Percentiles rank a stretch among this genome's conserved stretches.
phyloP scores from a whole-genome alignment of 257 asterid species.

The Eustoma russellianum region DNA sequence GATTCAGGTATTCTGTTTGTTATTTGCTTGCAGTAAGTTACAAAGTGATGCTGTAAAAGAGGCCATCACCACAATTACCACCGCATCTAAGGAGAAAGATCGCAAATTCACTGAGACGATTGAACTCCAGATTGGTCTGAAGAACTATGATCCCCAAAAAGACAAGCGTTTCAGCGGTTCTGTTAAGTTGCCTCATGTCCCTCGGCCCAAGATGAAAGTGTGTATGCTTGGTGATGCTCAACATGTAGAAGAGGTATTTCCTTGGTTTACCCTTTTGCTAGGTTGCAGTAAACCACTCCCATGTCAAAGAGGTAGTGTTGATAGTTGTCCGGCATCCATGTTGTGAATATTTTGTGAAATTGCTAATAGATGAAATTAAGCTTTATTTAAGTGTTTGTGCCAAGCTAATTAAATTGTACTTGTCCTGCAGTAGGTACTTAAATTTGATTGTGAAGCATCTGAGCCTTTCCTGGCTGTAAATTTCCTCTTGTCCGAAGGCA shows the following conservation, averaged over 20 bases:
- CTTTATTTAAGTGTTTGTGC: background rate
- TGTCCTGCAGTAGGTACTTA: too few relatives aligned
- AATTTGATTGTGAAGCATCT: too few relatives aligned
- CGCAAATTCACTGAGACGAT: constrained; percentile 13
- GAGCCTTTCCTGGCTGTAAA: too few relatives aligned
- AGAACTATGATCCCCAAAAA: constrained; percentile 14
- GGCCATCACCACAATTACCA: constrained; percentile 3
- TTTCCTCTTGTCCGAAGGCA: too few relatives aligned
- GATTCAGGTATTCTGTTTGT: too few relatives aligned
- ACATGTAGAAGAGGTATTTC: constrained; percentile 10
- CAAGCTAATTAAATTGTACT: background rate
- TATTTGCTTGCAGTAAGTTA: constrained; percentile 7
- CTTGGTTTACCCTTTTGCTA: too few relatives aligned
- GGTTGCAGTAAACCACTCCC: too few relatives aligned
- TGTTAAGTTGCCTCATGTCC: constrained; percentile 12
- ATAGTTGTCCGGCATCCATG: too few relatives aligned
- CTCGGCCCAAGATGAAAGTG: constrained; percentile 16
- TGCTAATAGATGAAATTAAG: background rate
- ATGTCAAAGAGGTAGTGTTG: too few relatives aligned
- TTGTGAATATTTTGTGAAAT: too few relatives aligned
- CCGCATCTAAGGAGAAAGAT: constrained; percentile 3
- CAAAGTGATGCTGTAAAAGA: constrained; percentile 9
- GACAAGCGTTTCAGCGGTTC: constrained; percentile 16
- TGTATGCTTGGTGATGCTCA: constrained; percentile 17
- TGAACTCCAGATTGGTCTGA: constrained; percentile 13